Evolutionary conservation across 2,329 filamentous ascomycete genomes (phyloP), one percentile per base, ranked within the genome.

Genomic region (Hansfordia pulvinata): DNA sequence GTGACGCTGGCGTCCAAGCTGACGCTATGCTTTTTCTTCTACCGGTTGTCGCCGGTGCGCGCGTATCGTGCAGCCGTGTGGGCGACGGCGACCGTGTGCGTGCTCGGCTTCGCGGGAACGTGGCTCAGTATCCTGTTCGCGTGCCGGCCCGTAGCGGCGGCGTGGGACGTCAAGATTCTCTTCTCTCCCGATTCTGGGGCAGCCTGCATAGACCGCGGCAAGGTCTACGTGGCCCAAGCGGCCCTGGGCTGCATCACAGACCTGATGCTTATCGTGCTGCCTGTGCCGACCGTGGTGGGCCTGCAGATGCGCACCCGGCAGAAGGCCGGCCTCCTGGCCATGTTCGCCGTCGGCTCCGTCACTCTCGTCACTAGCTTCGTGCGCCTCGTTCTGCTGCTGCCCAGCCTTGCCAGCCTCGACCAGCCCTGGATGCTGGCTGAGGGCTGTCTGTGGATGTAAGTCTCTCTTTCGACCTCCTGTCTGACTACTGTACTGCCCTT

Each of bases 141-240:
- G 14, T 35, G 35, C 27, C 26, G 22, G 8, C 35, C 35, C 12
- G 25, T 37, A 15, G 11, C 18, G 18, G 25, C 23, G 11, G 20
- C 25, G 13, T 36, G 28, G 28, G 22, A 36, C 18, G 26, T 35
- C n/a, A 28, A 18, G n/a, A 22, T 24, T n/a, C n/a, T n/a, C n/a
- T n/a, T n/a, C n/a, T n/a, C n/a, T n/a, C n/a, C n/a, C n/a, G n/a
- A n/a, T n/a, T n/a, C n/a, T 12, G 16, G 25, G 3, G 31, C 30
- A 19, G 26, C 23, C 4, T 37, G 35, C 28, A 30, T 37, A 23
- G 22, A 37, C 21, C 26, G 25, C 4, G 24, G 28, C 8, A 30
- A 30, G 9, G 19, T 37, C 18, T 35, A 33, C 24, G 24, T 33
- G 17, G 34, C 35, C 8, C 35, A 31, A 5, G 35, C 35, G 10